These are phyloP conservation scores for Aureobasidium sp. DNA, from an alignment of 2,329 filamentous ascomycete genomes.

Conservation along the genomic window DNA sequence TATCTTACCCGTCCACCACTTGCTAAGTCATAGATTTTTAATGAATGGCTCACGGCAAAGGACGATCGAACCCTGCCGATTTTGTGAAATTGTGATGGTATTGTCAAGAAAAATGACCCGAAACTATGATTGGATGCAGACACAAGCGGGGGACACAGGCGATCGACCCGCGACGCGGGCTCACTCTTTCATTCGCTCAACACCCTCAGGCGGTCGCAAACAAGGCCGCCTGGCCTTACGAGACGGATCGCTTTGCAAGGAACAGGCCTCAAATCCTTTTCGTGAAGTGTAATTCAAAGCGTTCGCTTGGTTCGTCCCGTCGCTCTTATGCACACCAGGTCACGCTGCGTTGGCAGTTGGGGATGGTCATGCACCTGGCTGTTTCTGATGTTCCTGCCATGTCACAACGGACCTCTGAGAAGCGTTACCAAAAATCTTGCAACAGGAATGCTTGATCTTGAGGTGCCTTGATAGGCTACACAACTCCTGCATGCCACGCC, in stretches of 20 bases:
- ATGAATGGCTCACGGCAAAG: not conserved
- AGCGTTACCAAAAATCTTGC: conserved; percentile 1
- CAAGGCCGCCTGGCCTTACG: conserved; percentile 1
- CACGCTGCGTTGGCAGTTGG: conserved; percentile 11
- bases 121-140: not conserved
- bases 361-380: conserved; percentile 11
- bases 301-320: not conserved
- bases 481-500: conserved; percentile 12
- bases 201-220: not conserved
- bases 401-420: conserved; percentile 5
- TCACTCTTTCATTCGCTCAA: not conserved
- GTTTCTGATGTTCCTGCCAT: conserved; percentile 9
- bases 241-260: not conserved
- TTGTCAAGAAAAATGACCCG: not conserved
- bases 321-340: not conserved
- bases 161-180: not conserved
- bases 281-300: not conserved
- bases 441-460: conserved; percentile 8
- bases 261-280: not conserved
- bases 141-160: not conserved
- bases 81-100: not conserved
- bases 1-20: not conserved
- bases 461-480: conserved; percentile 13
- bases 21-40: not conserved
- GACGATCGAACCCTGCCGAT: not conserved